Base-by-base conservation (phyloP, 1,284 basidiomycete genomes). In the Salmacisia buchloeana region DNA sequence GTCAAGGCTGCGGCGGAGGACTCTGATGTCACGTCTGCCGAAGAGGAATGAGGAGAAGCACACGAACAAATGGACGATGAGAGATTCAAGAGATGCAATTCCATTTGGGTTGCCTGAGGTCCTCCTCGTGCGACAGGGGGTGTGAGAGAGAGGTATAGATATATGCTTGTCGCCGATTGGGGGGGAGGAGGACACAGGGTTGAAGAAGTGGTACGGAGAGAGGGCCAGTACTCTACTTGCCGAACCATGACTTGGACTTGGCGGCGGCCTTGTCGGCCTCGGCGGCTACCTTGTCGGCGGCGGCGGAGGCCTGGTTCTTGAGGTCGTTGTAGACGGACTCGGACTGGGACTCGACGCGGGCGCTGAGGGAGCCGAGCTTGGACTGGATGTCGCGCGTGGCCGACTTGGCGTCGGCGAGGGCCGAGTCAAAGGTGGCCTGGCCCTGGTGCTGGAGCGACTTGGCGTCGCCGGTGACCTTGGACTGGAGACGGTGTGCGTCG, bases 261-360 rank as follows among this genome's bases (percentile, higher is more conserved):
- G 56, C 10, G 21, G 35, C 34, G 25, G 35, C 36, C 35, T 54
- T 54, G 49, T 54, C 49, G 29, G 49, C 49, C 49, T 54, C 49
- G 27, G 49, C 49, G 49, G 29, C 12, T 13, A 54, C 49, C 49
- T 54, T 54, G 49, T 54, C 49, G 25, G 49, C 49, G 29, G 49
- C 49, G 13, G 35, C 56, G 56, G 34, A n/a, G 9, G 56, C 56
- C 21, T 39, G 56, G 21, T 21, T 21, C 36, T 39, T 39, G 36
- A 58, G n/a, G 56, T 39, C 56, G 6, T 36, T 39, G 34, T 39
- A 38, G 7, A n/a, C 43, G 49, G 15, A n/a, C 59, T 60, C 34
- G 6, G 43, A 35, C n/a, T 43, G 15, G 10, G 21, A 9, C 39
- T 60, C 39, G 13, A 33, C 29, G 29, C 49, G 49, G 15, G 49